Base-by-base conservation (phyloP, 1,284 basidiomycete genomes). In the Schizopora paradoxa region DNA sequence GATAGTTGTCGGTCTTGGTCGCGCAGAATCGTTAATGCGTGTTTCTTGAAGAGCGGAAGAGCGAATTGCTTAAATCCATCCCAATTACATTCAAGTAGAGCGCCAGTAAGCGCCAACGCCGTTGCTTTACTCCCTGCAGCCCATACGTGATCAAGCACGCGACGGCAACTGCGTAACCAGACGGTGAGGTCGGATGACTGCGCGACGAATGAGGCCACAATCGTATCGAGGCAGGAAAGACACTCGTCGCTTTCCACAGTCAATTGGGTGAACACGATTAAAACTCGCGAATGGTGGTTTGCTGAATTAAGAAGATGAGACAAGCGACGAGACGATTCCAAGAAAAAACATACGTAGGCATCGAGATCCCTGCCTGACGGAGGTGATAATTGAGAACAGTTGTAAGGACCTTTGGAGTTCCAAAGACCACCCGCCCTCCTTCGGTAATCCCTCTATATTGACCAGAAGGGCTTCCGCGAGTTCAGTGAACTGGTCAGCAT, bases 61-160 rank as follows among this genome's bases (percentile, higher is more conserved):
- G 74, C 80, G 19, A 87, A 60, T 28, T 77, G 65, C 54, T 77
- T 84, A 82, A 85, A 87, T 2, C 83, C 86, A 26, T 76, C 76
- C 83, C 86, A 89, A 1, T 68, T 70, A 6, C 81, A 59, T 40
- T 83, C 79, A 1, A 77, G 70, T 6, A 88, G 68, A 2, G 72
- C 65, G 1, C 78, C 79, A 23, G 76, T 71, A 8, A 88, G 61
- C 28, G 71, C 69, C 11, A 79, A 54, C 0, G 72, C 76, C 51
- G 83, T 77, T 3, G 56, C 38, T 11, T 66, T 61, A 41, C 51
- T 58, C 48, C 32, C 40, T 43, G 48, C 59, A 47, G 66, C 64
- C 54, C 69, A 72, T 8, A 67, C 58, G 31, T 61, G 68, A 33
- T 77, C 68, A n/a, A 89, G 60, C 37, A 82, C 73, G 43, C 72